A percentile compares a stretch with the other conserved stretches of the same genome.
Conservation (phyloP, 345 rosid genomes). For the Balakata baccata region DNA sequence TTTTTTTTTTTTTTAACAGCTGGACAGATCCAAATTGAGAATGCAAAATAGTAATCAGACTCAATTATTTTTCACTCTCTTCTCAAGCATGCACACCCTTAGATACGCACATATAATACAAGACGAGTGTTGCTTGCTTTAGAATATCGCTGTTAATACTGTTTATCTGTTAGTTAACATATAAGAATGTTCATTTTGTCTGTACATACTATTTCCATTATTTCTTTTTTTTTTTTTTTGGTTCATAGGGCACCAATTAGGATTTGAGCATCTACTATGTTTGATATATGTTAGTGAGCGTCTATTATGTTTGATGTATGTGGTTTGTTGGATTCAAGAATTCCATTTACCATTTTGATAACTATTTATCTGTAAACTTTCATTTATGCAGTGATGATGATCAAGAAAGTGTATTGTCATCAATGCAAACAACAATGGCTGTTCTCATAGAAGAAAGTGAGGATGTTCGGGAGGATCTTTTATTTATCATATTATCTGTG, state of each 20-base stretch:
- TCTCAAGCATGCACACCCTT: too few species aligned
- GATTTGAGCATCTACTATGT: background rate
- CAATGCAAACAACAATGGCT: constrained; percentile 87
- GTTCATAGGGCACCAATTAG: background rate
- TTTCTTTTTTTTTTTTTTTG: background rate
- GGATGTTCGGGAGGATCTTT: constrained; percentile 75
- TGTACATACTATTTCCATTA: background rate
- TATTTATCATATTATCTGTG: constrained; percentile 62
- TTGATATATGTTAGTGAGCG: background rate
- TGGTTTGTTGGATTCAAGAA: background rate
- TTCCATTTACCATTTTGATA: background rate
- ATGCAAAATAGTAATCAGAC: too few species aligned
- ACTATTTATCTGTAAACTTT: constrained; percentile 11
- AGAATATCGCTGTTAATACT: too few species aligned
- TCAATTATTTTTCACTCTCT: too few species aligned
- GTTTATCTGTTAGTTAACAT: too few species aligned
- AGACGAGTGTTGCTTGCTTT: too few species aligned
- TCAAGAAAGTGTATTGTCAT: constrained; percentile 74
- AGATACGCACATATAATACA: too few species aligned
- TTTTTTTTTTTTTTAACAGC: too few species aligned
- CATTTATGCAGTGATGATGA: constrained; percentile 80
- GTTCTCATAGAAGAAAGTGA: constrained; percentile 92
- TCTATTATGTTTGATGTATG: too few species aligned
- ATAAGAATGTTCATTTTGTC: too few species aligned
- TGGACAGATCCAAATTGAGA: too few species aligned